Base-by-base conservation (phyloP, 305 asterid species). In the Fraxinus latifolia region DNA sequence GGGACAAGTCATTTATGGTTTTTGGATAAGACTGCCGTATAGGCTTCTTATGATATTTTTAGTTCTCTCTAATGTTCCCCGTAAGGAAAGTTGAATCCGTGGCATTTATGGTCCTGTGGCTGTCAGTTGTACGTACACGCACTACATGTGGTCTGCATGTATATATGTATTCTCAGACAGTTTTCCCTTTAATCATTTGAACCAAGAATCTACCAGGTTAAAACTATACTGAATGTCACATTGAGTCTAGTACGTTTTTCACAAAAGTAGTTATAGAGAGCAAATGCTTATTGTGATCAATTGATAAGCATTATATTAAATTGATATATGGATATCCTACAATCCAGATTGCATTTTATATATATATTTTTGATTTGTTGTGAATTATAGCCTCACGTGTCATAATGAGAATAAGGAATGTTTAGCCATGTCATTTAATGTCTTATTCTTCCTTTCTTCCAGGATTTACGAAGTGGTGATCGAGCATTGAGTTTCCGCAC, bases 401-500 rank as follows among this genome's bases (percentile, higher is more conserved):
- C 72, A 9, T 65, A 12, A 7, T 27, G 17, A 62, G 72, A 62
- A 62, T 62, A 23, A 62, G 72, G 15, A 23, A 1, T 50, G 21
- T 50, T 62, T 81, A 76, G 19, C 65, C 79, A 75, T 19, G 77
- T 55, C 81, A 17, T 68, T 78, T 84, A 76, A 25, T 77, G 32
- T 80, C 79, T 5, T 76, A 29, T 80, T 77, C 75, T 65, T 79
- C n/a, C 74, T 80, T 76, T 73, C 23, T 82, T 80, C 78, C 47
- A 96, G 99, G 98, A 92, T 81, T 55, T 88, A 42, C 90, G 86
- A 77, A 88, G 90, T 85, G 79, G 86, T 82, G 88, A 88, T 86
- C 93, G 86, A 84, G 83, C 93, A 86, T 87, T 92, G 84, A 94
- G 97, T 85, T 91, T 85, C 83, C 88, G 88, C 65, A 81, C 91